phyloP scores from a whole-genome alignment of 495 filamentous ascomycete genomes.

The Hypoxylon trugodes region DNA sequence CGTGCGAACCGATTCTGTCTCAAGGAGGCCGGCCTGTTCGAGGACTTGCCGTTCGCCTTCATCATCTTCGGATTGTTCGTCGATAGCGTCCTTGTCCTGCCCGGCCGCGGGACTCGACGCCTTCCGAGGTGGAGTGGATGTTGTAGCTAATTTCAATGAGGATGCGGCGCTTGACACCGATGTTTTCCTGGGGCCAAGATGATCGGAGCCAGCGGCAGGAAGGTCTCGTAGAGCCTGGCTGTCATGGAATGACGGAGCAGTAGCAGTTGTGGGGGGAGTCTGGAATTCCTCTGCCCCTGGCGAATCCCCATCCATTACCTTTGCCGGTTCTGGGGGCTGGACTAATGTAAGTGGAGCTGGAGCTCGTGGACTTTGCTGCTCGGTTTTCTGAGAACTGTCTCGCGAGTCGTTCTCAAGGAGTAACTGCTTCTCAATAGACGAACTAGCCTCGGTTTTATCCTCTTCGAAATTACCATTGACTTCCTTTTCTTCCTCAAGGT shows the following conservation, averaged over 20 bases:
- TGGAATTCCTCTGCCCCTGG: slow-evolving; percentile 53
- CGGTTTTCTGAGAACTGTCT: slow-evolving; percentile 29
- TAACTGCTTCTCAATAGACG: slow-evolving; percentile 28
- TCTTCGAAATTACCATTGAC: slow-evolving; percentile 46
- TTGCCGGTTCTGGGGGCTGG: slow-evolving; percentile 37
- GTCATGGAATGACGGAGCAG: slow-evolving; percentile 56
- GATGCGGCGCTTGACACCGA: slow-evolving; percentile 54
- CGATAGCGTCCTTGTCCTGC: slow-evolving; percentile 36
- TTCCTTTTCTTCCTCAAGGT: slow-evolving; percentile 79
- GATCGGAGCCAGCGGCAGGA: slow-evolving; percentile 56
- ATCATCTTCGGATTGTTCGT: slow-evolving; percentile 52
- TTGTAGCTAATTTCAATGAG: slow-evolving; percentile 41
- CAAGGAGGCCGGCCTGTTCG: slow-evolving; percentile 59
- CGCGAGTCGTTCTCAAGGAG: slow-evolving; percentile 43
- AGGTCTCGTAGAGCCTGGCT: slow-evolving; percentile 62
- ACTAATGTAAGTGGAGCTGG: slow-evolving; percentile 42
- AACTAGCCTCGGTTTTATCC: slow-evolving; percentile 23
- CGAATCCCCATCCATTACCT: slow-evolving; percentile 48
- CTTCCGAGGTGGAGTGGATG: slow-evolving; percentile 44
- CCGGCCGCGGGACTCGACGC: slow-evolving; percentile 43
- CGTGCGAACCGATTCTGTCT: slow-evolving; percentile 32
- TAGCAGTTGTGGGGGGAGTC: slow-evolving; percentile 56
- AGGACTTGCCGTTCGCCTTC: slow-evolving; percentile 59
- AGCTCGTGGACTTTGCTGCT: slow-evolving; percentile 46
- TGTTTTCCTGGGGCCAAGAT: slow-evolving; percentile 45